Percentiles rank a stretch among this genome's conserved stretches.
Evolutionary conservation across 1,284 basidiomycete genomes (phyloP).

Genomic region (Puccinia hordei): DNA sequence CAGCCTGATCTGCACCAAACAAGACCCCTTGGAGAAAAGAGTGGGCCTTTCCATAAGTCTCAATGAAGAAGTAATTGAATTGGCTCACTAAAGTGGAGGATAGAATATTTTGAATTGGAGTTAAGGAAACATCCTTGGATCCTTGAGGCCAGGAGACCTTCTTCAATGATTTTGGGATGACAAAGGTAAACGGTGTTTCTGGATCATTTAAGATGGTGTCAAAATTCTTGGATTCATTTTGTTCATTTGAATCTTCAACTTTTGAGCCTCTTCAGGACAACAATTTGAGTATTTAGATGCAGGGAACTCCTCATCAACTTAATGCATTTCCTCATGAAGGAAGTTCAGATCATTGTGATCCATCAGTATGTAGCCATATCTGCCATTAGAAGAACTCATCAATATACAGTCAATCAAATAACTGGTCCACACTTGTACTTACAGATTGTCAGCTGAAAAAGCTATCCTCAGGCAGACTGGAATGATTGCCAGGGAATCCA

Average conservation of each 20-base stretch:
- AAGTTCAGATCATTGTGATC: neutral
- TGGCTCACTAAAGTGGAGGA: neutral
- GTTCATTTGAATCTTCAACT: neutral
- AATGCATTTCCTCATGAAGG: neutral
- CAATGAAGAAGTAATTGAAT: neutral
- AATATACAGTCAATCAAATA: no score
- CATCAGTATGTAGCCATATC: conserved; percentile 8
- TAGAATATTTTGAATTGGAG: neutral
- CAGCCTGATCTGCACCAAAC: neutral
- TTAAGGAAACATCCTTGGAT: no score
- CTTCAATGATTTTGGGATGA: neutral
- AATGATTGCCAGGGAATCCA: conserved; percentile 7
- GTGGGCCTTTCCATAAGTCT: neutral
- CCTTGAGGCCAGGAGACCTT: no score
- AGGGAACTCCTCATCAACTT: neutral
- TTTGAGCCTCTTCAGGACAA: neutral
- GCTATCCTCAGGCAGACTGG: conserved; percentile 10
- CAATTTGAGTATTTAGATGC: conserved; percentile 6
- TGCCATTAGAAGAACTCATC: neutral
- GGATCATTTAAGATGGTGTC: neutral
- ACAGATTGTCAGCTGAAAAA: neutral
- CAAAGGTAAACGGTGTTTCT: neutral
- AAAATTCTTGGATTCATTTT: neutral
- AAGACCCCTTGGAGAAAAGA: neutral
- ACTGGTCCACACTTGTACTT: neutral